Evolutionary conservation across 1,139 yeast genomes (phyloP).

Genomic region (Yamadazyma diospyri): DNA sequence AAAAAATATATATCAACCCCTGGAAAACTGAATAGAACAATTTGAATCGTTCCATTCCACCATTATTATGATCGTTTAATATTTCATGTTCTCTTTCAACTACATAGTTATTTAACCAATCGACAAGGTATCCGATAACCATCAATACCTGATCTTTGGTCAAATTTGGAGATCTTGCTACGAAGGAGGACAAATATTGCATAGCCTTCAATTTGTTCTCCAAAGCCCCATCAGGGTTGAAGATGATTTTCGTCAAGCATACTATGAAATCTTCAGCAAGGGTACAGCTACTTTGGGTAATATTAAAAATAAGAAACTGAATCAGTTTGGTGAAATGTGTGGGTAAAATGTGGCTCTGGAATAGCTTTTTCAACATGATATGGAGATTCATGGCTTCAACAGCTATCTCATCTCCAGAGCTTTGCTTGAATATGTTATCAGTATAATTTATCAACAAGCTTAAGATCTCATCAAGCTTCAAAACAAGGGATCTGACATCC

Average conservation of each 20-base stretch:
- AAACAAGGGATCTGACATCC: conserved; percentile 54
- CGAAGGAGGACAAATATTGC: conserved; percentile 88
- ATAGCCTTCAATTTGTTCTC: conserved; percentile 82
- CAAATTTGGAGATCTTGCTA: conserved; percentile 80
- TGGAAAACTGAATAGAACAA: conserved; percentile 93
- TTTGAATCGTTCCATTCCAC: conserved; percentile 77
- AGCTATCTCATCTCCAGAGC: conserved; percentile 40
- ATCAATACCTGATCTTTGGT: conserved; percentile 70
- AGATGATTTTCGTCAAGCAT: conserved; percentile 76
- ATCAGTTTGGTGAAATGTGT: conserved; percentile 90
- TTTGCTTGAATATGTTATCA: conserved; percentile 23
- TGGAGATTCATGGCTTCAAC: conserved; percentile 35
- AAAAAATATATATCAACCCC: conserved; percentile 84
- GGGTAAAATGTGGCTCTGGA: conserved; percentile 79
- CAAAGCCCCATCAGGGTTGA: conserved; percentile 60
- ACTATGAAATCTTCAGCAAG: conserved; percentile 84
- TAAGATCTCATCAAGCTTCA: conserved; percentile 69
- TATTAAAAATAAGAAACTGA: conserved; percentile 79
- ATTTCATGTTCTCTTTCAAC: conserved; percentile 82
- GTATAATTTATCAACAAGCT: conserved; percentile 47
- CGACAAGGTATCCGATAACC: conserved; percentile 72
- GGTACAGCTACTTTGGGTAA: conserved; percentile 79
- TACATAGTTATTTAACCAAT: conserved; percentile 81
- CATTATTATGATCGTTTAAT: conserved; percentile 28
- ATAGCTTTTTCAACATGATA: conserved; percentile 29